Evolutionary conservation across 345 rosid genomes (phyloP).

Genomic region (Eucalyptus curtisii): DNA sequence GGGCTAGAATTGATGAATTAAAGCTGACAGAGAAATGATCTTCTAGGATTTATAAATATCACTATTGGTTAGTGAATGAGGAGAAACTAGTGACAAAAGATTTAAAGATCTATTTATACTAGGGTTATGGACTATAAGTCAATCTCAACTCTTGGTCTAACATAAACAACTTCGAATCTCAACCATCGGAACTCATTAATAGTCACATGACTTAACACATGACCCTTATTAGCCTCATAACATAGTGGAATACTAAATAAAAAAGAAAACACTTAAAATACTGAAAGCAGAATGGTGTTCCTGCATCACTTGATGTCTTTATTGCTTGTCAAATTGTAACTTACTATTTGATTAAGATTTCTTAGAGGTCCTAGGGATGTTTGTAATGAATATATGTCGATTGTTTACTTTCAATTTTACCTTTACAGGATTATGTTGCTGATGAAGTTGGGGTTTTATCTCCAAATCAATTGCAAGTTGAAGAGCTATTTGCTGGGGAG

Average conservation of each 20-base stretch:
- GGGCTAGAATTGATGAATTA: neutral
- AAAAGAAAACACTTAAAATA: neutral
- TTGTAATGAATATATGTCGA: neutral
- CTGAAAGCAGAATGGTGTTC: neutral
- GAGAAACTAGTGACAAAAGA: neutral
- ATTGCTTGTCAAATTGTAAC: neutral
- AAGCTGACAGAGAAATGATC: neutral
- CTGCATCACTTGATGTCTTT: neutral
- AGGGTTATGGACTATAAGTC: neutral
- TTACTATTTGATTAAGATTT: neutral
- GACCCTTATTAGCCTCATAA: neutral
- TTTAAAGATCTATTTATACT: neutral
- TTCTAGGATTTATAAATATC: neutral
- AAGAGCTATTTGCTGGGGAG: slow-evolving; percentile 92
- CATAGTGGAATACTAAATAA: neutral
- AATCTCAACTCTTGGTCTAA: neutral
- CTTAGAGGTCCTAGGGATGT: neutral
- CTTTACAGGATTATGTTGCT: slow-evolving; percentile 69
- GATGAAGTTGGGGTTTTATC: slow-evolving; percentile 97
- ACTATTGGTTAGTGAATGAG: neutral
- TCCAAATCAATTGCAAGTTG: slow-evolving; percentile 88
- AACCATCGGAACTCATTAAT: neutral
- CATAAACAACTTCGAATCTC: neutral
- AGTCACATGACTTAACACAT: neutral
- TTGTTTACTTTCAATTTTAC: neutral